These are phyloP conservation scores for Cyberlindnera sargentensis DNA, from an alignment of 805 yeast species.

Conservation along the genomic window DNA sequence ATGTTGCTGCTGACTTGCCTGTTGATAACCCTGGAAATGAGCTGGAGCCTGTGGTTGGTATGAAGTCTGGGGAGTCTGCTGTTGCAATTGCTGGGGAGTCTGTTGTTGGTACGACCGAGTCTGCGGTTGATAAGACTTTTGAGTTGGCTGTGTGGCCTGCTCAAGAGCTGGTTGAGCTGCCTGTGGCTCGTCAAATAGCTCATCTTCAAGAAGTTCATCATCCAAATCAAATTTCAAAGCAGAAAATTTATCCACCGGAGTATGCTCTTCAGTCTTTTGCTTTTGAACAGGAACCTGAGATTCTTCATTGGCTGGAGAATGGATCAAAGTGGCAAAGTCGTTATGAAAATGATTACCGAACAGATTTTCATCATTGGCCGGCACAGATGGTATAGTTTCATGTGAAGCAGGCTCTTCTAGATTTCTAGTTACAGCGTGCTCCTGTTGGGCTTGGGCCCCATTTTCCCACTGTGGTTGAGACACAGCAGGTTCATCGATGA, in stretches of 20 bases:
- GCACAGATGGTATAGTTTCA: not conserved
- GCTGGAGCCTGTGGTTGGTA: conserved; percentile 1
- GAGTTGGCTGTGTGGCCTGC: no score
- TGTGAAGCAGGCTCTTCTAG: no score
- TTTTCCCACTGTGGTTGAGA: no score
- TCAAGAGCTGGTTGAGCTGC: no score
- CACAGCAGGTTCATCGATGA: no score
- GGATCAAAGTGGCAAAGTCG: not conserved
- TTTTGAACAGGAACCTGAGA: not conserved
- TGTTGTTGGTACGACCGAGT: not conserved
- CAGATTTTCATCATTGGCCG: not conserved
- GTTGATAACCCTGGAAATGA: not conserved
- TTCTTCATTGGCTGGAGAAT: not conserved
- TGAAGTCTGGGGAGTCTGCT: not conserved
- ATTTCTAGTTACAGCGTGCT: no score
- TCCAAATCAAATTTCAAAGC: conserved; percentile 34
- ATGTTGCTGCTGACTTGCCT: not conserved
- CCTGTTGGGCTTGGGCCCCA: no score
- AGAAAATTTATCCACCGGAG: conserved; percentile 29
- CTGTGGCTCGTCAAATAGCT: conserved; percentile 5
- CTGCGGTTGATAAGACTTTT: no score
- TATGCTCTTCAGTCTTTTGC: not conserved
- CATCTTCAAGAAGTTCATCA: conserved; percentile 38
- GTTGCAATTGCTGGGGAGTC: not conserved
- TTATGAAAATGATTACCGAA: not conserved